Percentiles rank a stretch among this genome's conserved stretches.
phyloP scores from a whole-genome alignment of 2,329 filamentous ascomycete genomes.

The Rutstroemia sp. region DNA sequence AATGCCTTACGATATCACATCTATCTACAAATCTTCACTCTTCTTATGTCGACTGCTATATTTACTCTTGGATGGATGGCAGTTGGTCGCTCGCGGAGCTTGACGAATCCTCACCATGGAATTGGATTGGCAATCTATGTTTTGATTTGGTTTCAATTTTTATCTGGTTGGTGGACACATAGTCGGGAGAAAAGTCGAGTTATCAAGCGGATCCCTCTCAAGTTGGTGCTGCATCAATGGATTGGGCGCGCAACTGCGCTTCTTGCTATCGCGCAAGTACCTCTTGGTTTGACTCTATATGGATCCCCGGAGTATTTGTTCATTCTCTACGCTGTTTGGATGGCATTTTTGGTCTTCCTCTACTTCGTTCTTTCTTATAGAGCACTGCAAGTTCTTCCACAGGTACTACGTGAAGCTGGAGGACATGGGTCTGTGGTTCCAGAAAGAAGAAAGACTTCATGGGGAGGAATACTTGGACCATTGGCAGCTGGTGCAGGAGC shows the following conservation, averaged over 20 bases:
- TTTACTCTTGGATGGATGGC: conserved; percentile 73
- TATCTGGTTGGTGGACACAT: conserved; percentile 59
- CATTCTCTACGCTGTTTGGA: conserved; percentile 76
- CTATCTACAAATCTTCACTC: conserved; percentile 63
- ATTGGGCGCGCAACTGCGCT: conserved; percentile 70
- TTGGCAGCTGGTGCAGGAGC: conserved; percentile 51
- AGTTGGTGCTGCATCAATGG: conserved; percentile 68
- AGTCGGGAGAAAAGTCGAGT: conserved; percentile 35
- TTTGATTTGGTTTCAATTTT: conserved; percentile 61
- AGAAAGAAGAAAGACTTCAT: conserved; percentile 35
- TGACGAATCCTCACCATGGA: conserved; percentile 79
- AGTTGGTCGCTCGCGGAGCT: conserved; percentile 62
- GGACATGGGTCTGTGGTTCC: conserved; percentile 40
- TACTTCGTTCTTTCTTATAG: conserved; percentile 79
- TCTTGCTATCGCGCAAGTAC: conserved; percentile 78
- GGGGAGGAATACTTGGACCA: conserved; percentile 44
- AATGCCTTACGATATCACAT: conserved; percentile 63
- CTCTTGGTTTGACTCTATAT: conserved; percentile 83
- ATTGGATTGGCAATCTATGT: conserved; percentile 76
- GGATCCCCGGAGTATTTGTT: conserved; percentile 82
- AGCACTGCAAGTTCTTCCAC: conserved; percentile 42
- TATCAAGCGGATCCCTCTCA: conserved; percentile 32
- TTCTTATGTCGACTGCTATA: conserved; percentile 60
- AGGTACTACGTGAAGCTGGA: conserved; percentile 30
- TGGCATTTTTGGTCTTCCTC: conserved; percentile 60